Evolutionary conservation across 1,139 yeast genomes (phyloP), one percentile per base, ranked within the genome.

Genomic region (Wickerhamomyces sp.): DNA sequence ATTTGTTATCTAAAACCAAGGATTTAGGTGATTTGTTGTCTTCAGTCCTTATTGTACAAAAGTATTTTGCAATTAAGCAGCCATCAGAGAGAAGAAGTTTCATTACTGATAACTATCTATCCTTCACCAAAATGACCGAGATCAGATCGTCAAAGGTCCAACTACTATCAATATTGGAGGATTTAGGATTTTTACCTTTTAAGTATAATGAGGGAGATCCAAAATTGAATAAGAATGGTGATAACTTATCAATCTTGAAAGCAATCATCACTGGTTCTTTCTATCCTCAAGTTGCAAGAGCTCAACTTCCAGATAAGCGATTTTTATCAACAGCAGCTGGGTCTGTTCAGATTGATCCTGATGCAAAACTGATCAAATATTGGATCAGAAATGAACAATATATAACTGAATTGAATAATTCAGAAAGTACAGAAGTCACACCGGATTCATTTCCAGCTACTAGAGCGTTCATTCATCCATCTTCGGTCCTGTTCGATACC

Each of bases 401-500:
- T 41, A 61, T 66, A 42, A 64, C 67, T 13, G 52, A 58, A n/a
- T 30, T 67, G 4, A 47, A 52, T 35, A 45, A 50, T 6, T 42
- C 44, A 2, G 45, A 51, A 0, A 42, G 53, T 9, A 23, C 49
- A 0, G 50, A 46, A 55, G 39, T 46, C 9, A 33, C 39, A 1
- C 48, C 48, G 27, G 52, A 53, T 6, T 48, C 57, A 2, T 57
- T 74, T 4, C 88, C 89, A 1, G 79, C 85, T 0, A 69, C 75
- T 0, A 68, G 96, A 43, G 88, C 89, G 0, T 90, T 87, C 53
- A 65, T 88, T 14, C 96, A 90, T 60, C 96, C 97, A 1, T 81
- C 93, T 0, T 88, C 96, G 0, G 73, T 84, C 2, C 57, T 86
- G 39, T 87, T 88, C 59, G 73, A 72, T 7, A 65, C 65, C 7